Percentiles rank a stretch among this genome's conserved stretches.
Conservation (phyloP, 495 filamentous ascomycete genomes). For the Xylaria flabelliformis region DNA sequence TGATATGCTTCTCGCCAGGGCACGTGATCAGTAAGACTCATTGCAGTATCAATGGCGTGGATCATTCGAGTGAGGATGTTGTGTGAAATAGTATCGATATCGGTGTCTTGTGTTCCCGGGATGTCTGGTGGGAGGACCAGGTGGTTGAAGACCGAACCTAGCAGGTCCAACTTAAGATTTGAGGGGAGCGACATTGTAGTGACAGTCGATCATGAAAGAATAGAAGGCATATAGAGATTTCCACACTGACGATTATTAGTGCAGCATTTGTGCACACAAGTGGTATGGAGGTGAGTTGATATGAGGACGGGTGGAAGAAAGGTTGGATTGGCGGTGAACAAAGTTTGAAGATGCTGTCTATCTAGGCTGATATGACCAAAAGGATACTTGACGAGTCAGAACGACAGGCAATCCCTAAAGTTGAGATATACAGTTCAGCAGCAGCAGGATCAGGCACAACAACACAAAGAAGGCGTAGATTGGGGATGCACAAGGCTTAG, state of each 20-base stretch:
- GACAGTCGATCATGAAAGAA: background rate
- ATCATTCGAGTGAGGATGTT: constrained; percentile 46
- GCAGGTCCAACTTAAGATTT: constrained; percentile 22
- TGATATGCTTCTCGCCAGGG: constrained; percentile 40
- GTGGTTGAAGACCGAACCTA: constrained; percentile 47
- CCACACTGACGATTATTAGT: background rate
- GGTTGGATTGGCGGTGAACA: background rate
- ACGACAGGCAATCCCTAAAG: background rate
- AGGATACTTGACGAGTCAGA: background rate
- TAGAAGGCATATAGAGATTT: background rate
- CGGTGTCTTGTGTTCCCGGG: constrained; percentile 49
- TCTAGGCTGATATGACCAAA: background rate
- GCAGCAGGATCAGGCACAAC: background rate
- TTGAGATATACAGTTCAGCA: background rate
- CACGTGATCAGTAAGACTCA: constrained; percentile 23
- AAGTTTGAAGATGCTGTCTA: background rate
- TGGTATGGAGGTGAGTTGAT: background rate
- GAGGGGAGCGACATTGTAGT: background rate
- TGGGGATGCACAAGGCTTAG: background rate
- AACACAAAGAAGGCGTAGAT: background rate
- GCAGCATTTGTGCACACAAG: background rate
- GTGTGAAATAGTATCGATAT: constrained; percentile 47
- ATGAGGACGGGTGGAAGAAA: background rate
- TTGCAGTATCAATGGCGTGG: constrained; percentile 39
- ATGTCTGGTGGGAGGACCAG: constrained; percentile 55